Evolutionary conservation across 2,329 filamentous ascomycete genomes (phyloP), one percentile per base, ranked within the genome.

Genomic region (Phymatotrichopsis omnivora): DNA sequence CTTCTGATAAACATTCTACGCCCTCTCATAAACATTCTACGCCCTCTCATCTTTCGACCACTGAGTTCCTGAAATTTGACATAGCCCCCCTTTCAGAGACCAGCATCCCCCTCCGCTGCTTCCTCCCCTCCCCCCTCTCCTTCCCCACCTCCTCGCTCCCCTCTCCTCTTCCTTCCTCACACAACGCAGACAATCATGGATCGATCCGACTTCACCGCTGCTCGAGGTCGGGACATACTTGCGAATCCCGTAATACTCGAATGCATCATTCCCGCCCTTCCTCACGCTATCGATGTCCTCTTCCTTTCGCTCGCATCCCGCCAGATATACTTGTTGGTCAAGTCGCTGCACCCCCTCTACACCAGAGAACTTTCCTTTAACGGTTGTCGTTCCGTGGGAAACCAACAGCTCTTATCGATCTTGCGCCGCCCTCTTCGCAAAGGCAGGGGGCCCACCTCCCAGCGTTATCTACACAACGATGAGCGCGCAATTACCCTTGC

Each of bases 171-270:
- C 41, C 45, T 40, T 41, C 49, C 48, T 41, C 44, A 45, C 45
- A 49, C 42, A 41, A 35, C 41, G 46, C 46, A 32, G 46, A 30
- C 22, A 49, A 45, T 41, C 46, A 49, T n/a, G 42, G 46, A 40
- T 31, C 25, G 45, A 45, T 42, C 46, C 39, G 39, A 42, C 17
- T 43, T 45, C 31, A 29, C 45, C 22, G 34, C 34, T 22, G 48
- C 48, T 31, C 50, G 47, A 22, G 52, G 52, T 12, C 49, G 41
- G 11, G 47, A 53, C 19, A 52, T 54, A 10, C 52, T 54, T 28
- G 44, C 46, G 19, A 54, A 54, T 43, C 46, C 47, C 23, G 45
- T 54, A 10, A 49, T 54, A 23, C 40, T 54, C n/a, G 52, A 54
- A 30, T 52, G 45, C 7, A 52, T 54, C 28, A 45, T 54, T n/a